These are phyloP conservation scores for Talaromyces adpressus DNA, from an alignment of 495 filamentous ascomycete species.

Conservation along the genomic window DNA sequence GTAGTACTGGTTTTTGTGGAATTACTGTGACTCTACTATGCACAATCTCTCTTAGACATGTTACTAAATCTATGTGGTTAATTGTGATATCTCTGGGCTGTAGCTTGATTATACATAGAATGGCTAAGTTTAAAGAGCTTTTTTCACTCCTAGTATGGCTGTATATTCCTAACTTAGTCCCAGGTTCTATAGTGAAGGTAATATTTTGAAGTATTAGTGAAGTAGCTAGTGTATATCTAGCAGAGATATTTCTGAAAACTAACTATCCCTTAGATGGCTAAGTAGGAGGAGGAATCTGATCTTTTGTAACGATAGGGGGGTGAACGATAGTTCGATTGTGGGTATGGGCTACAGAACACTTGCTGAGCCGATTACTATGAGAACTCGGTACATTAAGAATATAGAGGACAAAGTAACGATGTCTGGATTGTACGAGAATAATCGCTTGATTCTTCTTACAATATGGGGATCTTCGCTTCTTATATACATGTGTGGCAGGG, in stretches of 20 bases:
- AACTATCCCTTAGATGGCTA: not conserved
- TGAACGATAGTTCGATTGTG: too few species aligned
- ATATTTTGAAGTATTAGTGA: slow-evolving; percentile 29
- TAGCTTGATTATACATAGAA: slow-evolving; percentile 19
- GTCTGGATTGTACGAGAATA: too few species aligned
- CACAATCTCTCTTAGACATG: slow-evolving; percentile 82
- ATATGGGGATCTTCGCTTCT: too few species aligned
- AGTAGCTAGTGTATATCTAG: slow-evolving; percentile 36
- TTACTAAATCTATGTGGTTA: slow-evolving; percentile 78
- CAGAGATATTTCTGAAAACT: slow-evolving; percentile 22
- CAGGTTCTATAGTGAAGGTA: slow-evolving; percentile 15
- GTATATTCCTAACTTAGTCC: slow-evolving; percentile 25
- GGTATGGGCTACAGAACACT: too few species aligned
- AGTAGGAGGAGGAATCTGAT: slow-evolving; percentile 10
- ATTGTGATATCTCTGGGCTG: slow-evolving; percentile 70
- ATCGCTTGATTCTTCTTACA: too few species aligned
- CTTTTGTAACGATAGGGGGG: too few species aligned
- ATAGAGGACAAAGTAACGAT: too few species aligned
- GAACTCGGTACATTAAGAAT: too few species aligned
- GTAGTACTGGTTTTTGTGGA: slow-evolving; percentile 93
- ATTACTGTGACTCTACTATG: slow-evolving; percentile 93
- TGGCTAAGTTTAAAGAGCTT: slow-evolving; percentile 26
- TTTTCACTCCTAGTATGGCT: slow-evolving; percentile 30
- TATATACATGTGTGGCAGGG: too few species aligned
- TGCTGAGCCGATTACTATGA: too few species aligned